Base-by-base conservation (phyloP, 495 filamentous ascomycete genomes). In the Eremomyces bilateralis region DNA sequence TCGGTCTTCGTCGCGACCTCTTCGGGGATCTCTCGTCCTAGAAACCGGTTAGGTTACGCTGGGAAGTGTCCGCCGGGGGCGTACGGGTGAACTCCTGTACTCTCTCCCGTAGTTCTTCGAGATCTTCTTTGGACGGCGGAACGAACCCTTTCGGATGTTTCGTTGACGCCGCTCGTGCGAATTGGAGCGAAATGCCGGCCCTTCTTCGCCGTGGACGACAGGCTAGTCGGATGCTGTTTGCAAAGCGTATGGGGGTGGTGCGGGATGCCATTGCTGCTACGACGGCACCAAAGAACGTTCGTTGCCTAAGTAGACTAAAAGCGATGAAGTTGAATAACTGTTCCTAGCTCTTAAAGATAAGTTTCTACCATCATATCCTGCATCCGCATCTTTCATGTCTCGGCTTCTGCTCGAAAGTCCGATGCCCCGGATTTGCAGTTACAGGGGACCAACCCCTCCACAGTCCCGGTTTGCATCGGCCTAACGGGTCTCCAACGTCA, bases 1-100 rank as follows among this genome's bases (percentile, higher is more conserved):
- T 97, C 88, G 25, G 82, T 88, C 24, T 54, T 59, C 15, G 76
- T 64, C 19, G 88, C 88, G 27, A 93, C 63, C 39, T 83, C 75
- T 50, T 77, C 77, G 29, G 83, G 60, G 41, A 97, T 85, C 50
- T 80, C 74, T 22, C 76, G 67, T 37, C 56, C 60, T 63, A 31
- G 31, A 3, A 22, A n/a, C 19, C 1, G 6, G 36, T 30, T 20
- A 27, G 18, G 3, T 4, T 5, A 30, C 8, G 36, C 0, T 4
- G 24, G 24, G 41, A n/a, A n/a, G 8, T 17, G 12, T 27, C 6
- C 15, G 3, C 1, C 20, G 3, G 15, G 1, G 21, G 41, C 52
- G 33, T 46, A 61, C 83, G 65, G 15, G 79, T 74, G 48, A 97
- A 97, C 24, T 95, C 88, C 42, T 85, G 82, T 11, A 93, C 84